Percentiles rank a stretch among this genome's conserved stretches.
These are phyloP conservation scores for Monosporozyma servazzii DNA, from an alignment of 805 yeast genomes.

Conservation along the genomic window DNA sequence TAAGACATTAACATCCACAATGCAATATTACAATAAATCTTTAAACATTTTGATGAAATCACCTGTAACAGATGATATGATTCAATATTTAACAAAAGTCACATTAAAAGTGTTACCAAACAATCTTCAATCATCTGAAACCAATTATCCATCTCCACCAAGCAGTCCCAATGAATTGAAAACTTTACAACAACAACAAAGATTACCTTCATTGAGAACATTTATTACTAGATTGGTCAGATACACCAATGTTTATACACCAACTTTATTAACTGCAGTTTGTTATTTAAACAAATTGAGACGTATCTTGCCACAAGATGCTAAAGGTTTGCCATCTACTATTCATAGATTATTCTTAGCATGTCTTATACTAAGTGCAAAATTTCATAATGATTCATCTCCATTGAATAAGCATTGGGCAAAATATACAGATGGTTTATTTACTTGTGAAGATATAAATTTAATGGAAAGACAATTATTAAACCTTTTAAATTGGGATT, in stretches of 20 bases:
- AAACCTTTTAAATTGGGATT: constrained; percentile 62
- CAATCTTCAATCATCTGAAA: constrained; percentile 5
- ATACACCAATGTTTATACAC: constrained; percentile 72
- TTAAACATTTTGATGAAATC: constrained; percentile 48
- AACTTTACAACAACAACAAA: not conserved
- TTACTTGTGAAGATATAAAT: constrained; percentile 58
- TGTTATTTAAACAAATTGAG: constrained; percentile 58
- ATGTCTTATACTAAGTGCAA: constrained; percentile 62
- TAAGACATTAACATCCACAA: constrained; percentile 2
- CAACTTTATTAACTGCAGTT: constrained; percentile 64
- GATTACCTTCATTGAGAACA: constrained; percentile 58
- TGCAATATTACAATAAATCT: constrained; percentile 40
- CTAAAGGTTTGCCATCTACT: constrained; percentile 72
- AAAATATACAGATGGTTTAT: constrained; percentile 64
- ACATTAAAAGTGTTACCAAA: constrained; percentile 61
- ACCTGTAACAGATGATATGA: constrained; percentile 68
- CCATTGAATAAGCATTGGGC: constrained; percentile 79
- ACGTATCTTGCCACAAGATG: constrained; percentile 54
- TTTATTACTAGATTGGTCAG: constrained; percentile 64
- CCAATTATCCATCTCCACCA: constrained; percentile 29
- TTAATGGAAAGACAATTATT: constrained; percentile 73
- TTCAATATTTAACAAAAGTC: constrained; percentile 55
- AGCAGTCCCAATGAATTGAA: constrained; percentile 18
- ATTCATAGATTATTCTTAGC: constrained; percentile 70
- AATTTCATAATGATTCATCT: constrained; percentile 68